A percentile compares a stretch with the other conserved stretches of the same genome.
Evolutionary conservation across 1,284 basidiomycete genomes (phyloP).

Genomic region (Irpex rosettiformis): DNA sequence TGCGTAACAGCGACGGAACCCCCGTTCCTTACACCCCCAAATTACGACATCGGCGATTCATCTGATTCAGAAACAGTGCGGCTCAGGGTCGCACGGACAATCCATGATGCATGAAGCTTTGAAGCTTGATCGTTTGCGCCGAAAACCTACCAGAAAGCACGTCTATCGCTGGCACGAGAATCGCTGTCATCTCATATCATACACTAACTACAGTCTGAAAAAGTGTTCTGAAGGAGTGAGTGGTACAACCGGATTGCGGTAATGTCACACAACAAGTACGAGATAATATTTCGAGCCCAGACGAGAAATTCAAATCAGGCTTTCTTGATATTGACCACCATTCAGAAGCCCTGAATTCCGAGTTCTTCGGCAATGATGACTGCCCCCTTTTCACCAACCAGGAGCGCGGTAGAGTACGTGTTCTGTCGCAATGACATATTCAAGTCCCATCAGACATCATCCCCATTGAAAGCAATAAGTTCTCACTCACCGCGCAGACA

Average conservation of each 20-base stretch:
- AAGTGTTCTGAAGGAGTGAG: too few species aligned
- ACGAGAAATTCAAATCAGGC: background rate
- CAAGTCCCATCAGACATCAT: background rate
- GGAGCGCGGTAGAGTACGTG: slow-evolving; percentile 65
- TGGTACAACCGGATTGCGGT: too few species aligned
- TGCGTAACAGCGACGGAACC: too few species aligned
- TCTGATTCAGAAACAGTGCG: background rate
- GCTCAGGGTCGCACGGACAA: background rate
- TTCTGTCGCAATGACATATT: slow-evolving; percentile 33
- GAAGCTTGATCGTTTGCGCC: too few species aligned
- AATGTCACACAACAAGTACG: too few species aligned
- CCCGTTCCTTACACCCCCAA: too few species aligned
- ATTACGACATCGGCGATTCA: background rate
- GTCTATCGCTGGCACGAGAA: too few species aligned
- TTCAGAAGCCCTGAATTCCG: slow-evolving; percentile 29
- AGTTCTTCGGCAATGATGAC: slow-evolving; percentile 56
- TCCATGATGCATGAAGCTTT: background rate
- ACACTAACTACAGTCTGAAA: too few species aligned
- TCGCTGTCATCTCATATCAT: too few species aligned
- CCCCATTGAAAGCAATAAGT: background rate
- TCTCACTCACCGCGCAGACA: slow-evolving; percentile 20
- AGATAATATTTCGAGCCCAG: too few species aligned
- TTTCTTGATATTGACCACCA: background rate
- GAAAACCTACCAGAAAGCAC: too few species aligned
- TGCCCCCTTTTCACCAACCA: slow-evolving; percentile 67